phyloP scores from a whole-genome alignment of 2,329 filamentous ascomycete species.

The Monosporascus cannonballus region DNA sequence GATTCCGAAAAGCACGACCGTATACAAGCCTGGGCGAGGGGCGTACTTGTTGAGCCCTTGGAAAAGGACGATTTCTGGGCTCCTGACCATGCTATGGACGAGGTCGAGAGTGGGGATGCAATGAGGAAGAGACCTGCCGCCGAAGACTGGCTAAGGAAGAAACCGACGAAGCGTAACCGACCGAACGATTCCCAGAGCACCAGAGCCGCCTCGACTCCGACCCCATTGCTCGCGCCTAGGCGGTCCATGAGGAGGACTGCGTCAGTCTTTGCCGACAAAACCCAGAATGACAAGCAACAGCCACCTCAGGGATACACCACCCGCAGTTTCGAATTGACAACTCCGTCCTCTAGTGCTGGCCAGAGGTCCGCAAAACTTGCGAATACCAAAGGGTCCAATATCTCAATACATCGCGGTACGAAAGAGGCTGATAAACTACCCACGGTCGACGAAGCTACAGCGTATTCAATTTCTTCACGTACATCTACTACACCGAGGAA shows the following conservation, averaged over 20 bases:
- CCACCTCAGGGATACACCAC: conserved; percentile 3
- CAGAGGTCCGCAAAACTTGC: conserved; percentile 4
- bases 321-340: conserved; percentile 20
- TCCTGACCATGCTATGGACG: conserved; percentile 7
- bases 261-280: conserved; percentile 3
- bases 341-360: conserved; percentile 18
- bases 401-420: not conserved
- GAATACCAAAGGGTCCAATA: not conserved
- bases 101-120: conserved; percentile 1
- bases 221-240: conserved; percentile 8
- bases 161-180: conserved; percentile 17
- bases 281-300: not conserved
- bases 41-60: conserved; percentile 10
- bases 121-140: conserved; percentile 16
- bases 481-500: not conserved
- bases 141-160: conserved; percentile 23
- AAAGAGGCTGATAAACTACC: not conserved
- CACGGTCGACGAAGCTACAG: not conserved
- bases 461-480: not conserved
- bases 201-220: conserved; percentile 12
- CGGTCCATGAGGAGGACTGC: conserved; percentile 1
- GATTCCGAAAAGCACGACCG: conserved; percentile 12
- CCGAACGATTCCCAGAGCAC: conserved; percentile 11
- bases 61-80: conserved; percentile 25
- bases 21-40: conserved; percentile 22